Base-by-base conservation (phyloP, 345 rosid species). In the Linum tenue region DNA sequence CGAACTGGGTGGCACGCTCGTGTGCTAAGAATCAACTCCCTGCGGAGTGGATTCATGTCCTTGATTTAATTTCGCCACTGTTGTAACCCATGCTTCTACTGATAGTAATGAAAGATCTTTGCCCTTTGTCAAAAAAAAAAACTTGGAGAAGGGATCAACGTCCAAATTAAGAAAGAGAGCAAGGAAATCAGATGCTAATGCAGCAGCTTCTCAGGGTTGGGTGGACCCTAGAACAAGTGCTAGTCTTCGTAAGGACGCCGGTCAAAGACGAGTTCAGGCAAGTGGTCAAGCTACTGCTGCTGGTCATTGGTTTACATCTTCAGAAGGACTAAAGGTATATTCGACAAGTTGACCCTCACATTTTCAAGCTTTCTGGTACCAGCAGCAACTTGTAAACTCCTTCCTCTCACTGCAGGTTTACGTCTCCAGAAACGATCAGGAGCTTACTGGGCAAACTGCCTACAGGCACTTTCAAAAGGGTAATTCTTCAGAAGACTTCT, bases 381-480 rank as follows among this genome's bases (percentile, higher is more conserved):
- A 7, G 7, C 59, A 14, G 36, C 6, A 16, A 56, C 4, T 7
- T 56, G 12, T 48, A 56, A 56, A 3, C 7, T 56, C 37, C 36
- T 56, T 3, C 10, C 38, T 8, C 56, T n/a, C 56, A 59, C 38
- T 70, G 74, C 80, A 92, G 99, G 90, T 92, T 67, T 92, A 86
- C 58, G 68, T 88, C 42, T 73, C 91, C 44, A 77, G 70, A 75
- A 79, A 40, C 61, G 95, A 96, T 59, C 88, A 86, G 73, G 99
- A 94, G 81, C 68, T 88, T 70, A 67, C 96, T 0, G 99, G 99
- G 62, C 85, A 65, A 70, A 70, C 74, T 58, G 99, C 97, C 48
- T 90, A 90, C 75, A 85, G 86, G 73, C 79, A 76, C 58, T 90
- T 90, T 83, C 78, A 78, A 73, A 81, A 94, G 83, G 95, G 98